A percentile compares a stretch with the other conserved stretches of the same genome.
These are phyloP conservation scores for Rhizopus sp. DNA, from an alignment of 371 early-diverging fungal species.

Conservation along the genomic window DNA sequence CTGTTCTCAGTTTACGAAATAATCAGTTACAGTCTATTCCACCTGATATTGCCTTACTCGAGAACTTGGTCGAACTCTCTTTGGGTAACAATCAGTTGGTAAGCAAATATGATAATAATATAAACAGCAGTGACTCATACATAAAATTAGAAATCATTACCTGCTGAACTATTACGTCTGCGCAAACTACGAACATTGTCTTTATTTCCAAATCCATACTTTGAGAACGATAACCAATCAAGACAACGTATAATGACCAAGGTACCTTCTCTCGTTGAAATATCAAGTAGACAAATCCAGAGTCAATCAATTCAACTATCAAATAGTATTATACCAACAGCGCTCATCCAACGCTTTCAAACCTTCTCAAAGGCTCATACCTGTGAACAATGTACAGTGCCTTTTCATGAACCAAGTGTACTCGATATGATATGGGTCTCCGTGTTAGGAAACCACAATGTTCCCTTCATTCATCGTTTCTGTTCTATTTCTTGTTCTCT, in stretches of 20 bases:
- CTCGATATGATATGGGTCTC: constrained; percentile 30
- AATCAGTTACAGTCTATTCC: constrained; percentile 51
- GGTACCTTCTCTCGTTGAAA: constrained; percentile 27
- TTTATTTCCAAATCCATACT: constrained; percentile 40
- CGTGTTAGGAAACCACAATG: constrained; percentile 19
- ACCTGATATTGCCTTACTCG: constrained; percentile 58
- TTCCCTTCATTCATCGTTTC: constrained; percentile 38
- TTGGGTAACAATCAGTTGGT: constrained; percentile 61
- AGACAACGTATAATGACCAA: neutral
- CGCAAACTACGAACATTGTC: constrained; percentile 29
- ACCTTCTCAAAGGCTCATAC: constrained; percentile 17
- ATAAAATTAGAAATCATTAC: constrained; percentile 28
- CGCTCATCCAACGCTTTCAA: constrained; percentile 23
- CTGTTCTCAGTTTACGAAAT: constrained; percentile 57
- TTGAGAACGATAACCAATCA: constrained; percentile 1
- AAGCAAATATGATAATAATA: constrained; percentile 5
- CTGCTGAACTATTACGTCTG: constrained; percentile 36
- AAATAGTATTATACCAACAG: constrained; percentile 9
- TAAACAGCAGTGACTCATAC: constrained; percentile 1
- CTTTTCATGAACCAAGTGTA: constrained; percentile 24
- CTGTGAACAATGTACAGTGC: constrained; percentile 30
- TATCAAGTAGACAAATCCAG: constrained; percentile 22
- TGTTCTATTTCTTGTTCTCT: constrained; percentile 33
- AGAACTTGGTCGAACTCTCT: constrained; percentile 58
- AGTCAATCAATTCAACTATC: neutral